These are phyloP conservation scores for Amphirosellinia nigrospora DNA, from an alignment of 495 filamentous ascomycete genomes.

Conservation along the genomic window DNA sequence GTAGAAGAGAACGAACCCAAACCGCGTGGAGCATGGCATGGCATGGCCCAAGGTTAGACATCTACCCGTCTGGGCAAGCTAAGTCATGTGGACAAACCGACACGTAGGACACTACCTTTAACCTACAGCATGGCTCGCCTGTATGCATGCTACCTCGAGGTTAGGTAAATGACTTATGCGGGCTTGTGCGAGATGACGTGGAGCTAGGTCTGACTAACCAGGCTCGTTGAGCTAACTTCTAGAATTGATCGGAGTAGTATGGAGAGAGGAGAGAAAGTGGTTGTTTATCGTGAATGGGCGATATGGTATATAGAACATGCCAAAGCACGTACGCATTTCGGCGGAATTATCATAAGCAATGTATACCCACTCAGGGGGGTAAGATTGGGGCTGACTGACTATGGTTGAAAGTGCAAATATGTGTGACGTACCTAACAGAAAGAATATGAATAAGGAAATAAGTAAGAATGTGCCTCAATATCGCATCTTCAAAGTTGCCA, in stretches of 20 bases:
- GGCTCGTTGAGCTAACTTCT: neutral
- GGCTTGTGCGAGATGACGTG: slow-evolving; percentile 21
- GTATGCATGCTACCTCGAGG: slow-evolving; percentile 23
- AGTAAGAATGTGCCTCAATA: neutral
- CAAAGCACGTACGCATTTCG: neutral
- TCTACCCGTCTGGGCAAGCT: neutral
- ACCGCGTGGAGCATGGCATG: neutral
- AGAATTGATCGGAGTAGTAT: neutral
- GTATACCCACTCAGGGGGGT: neutral
- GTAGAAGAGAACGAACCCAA: neutral
- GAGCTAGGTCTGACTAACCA: slow-evolving; percentile 15
- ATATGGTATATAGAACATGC: neutral
- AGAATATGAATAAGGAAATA: neutral
- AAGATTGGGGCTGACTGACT: slow-evolving; percentile 15
- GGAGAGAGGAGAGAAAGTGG: neutral
- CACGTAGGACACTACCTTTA: slow-evolving; percentile 30
- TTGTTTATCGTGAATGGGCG: neutral
- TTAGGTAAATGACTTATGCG: neutral
- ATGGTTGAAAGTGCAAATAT: neutral
- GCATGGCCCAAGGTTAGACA: neutral
- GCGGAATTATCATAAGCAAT: neutral
- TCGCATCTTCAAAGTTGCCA: neutral
- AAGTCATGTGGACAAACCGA: slow-evolving; percentile 27
- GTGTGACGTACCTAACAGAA: neutral
- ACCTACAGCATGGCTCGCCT: slow-evolving; percentile 22